Evolutionary conservation across 2,329 filamentous ascomycete genomes (phyloP).

Genomic region (Ceratocystis harringtonii): DNA sequence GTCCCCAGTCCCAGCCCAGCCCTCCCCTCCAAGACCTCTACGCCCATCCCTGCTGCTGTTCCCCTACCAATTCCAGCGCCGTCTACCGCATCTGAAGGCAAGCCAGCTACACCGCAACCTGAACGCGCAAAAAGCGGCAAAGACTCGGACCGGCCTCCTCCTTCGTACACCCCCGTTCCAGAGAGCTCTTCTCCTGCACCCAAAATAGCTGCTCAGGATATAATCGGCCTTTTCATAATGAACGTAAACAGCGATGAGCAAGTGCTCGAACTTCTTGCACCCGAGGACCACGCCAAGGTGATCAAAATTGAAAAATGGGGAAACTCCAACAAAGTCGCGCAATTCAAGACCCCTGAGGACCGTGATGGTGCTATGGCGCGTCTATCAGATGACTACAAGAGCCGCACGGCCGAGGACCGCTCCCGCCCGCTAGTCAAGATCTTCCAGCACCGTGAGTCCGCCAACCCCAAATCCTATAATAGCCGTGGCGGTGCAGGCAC

Average conservation of each 20-base stretch:
- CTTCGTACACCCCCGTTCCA: slow-evolving; percentile 30
- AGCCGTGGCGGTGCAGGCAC: slow-evolving; percentile 51
- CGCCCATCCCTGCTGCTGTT: slow-evolving; percentile 17
- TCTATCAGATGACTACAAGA: slow-evolving; percentile 63
- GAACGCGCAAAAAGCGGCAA: slow-evolving; percentile 32
- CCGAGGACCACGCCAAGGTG: slow-evolving; percentile 74
- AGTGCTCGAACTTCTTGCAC: slow-evolving; percentile 63
- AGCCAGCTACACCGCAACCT: slow-evolving; percentile 36
- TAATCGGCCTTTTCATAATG: slow-evolving; percentile 78
- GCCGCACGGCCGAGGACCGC: slow-evolving; percentile 53
- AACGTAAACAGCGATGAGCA: slow-evolving; percentile 74
- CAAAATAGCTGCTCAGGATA: slow-evolving; percentile 42
- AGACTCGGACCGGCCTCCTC: slow-evolving; percentile 41
- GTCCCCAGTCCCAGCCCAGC: slow-evolving; percentile 22
- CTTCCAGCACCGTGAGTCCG: slow-evolving; percentile 53
- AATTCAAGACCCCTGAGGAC: slow-evolving; percentile 67
- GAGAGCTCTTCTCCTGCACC: slow-evolving; percentile 47
- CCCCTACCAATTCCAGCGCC: slow-evolving; percentile 27
- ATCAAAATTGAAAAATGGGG: slow-evolving; percentile 64
- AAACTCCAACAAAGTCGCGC: slow-evolving; percentile 67
- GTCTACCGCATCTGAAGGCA: slow-evolving; percentile 27
- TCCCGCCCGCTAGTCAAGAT: slow-evolving; percentile 71
- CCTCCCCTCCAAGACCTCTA: slow-evolving; percentile 24
- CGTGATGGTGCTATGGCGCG: slow-evolving; percentile 65
- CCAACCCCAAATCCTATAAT: slow-evolving; percentile 30